Percentiles rank a stretch among this genome's conserved stretches.
phyloP scores from a whole-genome alignment of 345 rosid genomes.

The Sisymbrium altissimum region DNA sequence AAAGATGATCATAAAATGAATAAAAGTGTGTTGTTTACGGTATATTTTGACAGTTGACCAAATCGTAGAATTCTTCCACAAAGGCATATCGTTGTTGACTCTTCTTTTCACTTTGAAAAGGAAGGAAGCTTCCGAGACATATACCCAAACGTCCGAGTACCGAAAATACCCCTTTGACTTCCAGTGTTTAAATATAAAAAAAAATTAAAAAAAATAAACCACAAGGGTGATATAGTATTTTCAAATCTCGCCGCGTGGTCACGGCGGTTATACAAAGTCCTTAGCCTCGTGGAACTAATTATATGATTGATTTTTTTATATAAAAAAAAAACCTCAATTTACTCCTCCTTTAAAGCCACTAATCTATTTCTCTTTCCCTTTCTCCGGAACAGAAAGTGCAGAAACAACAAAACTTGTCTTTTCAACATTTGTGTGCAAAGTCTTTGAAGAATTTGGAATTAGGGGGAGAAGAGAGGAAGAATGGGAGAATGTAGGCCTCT shows the following conservation, averaged over 20 bases:
- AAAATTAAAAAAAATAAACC: neutral
- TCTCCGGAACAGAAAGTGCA: neutral
- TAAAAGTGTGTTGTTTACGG: no score
- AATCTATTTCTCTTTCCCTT: neutral
- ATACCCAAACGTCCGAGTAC: neutral
- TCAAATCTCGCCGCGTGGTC: neutral
- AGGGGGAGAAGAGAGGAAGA: neutral
- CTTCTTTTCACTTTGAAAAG: neutral
- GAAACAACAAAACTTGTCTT: neutral
- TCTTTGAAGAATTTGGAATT: neutral
- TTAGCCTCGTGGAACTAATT: neutral
- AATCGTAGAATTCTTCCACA: neutral
- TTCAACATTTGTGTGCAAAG: neutral
- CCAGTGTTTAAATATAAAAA: neutral
- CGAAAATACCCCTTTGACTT: neutral
- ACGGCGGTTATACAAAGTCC: slow-evolving; percentile 15
- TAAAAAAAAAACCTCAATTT: neutral
- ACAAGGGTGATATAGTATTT: neutral
- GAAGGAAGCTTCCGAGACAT: neutral
- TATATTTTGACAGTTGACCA: neutral
- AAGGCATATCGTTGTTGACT: neutral
- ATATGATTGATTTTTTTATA: neutral
- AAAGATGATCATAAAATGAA: no score
- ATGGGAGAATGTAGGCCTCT: slow-evolving; percentile 58
- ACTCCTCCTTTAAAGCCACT: neutral